Conservation (phyloP, 2,329 filamentous ascomycete species). For the Fusarium albidum region DNA sequence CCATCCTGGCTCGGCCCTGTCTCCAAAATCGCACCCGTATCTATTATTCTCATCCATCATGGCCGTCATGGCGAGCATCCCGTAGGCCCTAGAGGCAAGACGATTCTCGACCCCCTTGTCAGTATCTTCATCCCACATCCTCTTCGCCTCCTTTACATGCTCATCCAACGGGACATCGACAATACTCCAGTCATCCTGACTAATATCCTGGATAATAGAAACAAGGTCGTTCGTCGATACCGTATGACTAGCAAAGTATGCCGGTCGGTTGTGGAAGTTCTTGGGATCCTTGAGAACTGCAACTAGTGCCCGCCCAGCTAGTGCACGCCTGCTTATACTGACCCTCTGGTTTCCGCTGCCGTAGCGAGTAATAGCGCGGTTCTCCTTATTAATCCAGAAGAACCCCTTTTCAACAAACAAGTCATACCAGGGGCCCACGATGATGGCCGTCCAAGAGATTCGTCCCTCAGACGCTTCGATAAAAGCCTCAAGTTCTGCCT, state of each 20-base stretch:
- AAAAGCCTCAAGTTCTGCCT: no score
- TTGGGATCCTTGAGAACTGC: slow-evolving; percentile 5
- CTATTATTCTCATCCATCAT: background rate
- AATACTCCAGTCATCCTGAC: slow-evolving; percentile 1
- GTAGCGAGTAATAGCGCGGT: background rate
- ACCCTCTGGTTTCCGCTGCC: background rate
- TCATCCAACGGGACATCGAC: background rate
- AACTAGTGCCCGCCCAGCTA: slow-evolving; percentile 16
- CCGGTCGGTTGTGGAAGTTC: slow-evolving; percentile 9
- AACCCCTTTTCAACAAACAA: no score
- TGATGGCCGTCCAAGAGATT: no score
- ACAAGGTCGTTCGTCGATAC: slow-evolving; percentile 12
- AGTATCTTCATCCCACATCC: background rate
- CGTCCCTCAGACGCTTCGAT: no score
- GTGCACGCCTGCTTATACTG: background rate
- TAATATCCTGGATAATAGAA: background rate
- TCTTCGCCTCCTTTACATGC: background rate
- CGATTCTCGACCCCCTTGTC: background rate
- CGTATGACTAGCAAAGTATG: slow-evolving; percentile 21
- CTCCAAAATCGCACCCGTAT: background rate
- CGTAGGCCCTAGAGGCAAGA: background rate
- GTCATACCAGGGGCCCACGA: no score
- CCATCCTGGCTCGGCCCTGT: background rate
- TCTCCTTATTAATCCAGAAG: background rate
- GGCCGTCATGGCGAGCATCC: background rate